Base-by-base conservation (phyloP, 1,284 basidiomycete species). In the Vanrija sp. region DNA sequence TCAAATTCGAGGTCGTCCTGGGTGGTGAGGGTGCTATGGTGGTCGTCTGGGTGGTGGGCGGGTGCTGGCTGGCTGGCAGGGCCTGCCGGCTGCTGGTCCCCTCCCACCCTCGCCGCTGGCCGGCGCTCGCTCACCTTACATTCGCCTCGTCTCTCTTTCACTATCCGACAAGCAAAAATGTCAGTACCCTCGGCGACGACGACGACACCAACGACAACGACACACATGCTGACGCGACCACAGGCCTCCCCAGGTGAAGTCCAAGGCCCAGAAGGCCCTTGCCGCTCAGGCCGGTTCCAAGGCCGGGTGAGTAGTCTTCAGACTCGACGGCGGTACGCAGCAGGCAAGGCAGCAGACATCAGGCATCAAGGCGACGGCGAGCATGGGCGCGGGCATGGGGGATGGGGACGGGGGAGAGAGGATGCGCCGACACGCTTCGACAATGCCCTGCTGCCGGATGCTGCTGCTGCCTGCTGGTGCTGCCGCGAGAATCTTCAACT, bases 271-370 rank as follows among this genome's bases (percentile, higher is more conserved):
- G 61, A 76, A 75, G 72, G 74, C 74, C 65, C 71, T 72, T 62
- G 74, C 74, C 69, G 74, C 74, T 47, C 67, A 68, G 70, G 74
- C 74, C 65, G 74, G 74, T 71, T 74, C 72, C 56, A 69, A 69
- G 62, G 71, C 74, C 60, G 74, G 74, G 75, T 76, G 60, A 72
- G 75, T 75, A 16, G 44, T 41, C 20, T 41, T 41, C 19, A 22
- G 23, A 41, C 8, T 18, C 27, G 53, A 42, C 19, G 12, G 20
- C 27, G 36, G 37, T n/a, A n/a, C 31, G 12, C 25, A 14, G 31
- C 31, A 31, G 31, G 31, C 31, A 31, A 14, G 12, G 31, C 12
- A 9, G 15, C 31, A 14, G 12, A 31, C 31, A 14, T 14, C 31
- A 12, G 31, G 12, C 12, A 31, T 4, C 6, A 31, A 12, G 31